Evolutionary conservation across 1,139 yeast genomes (phyloP).

Genomic region (Debaryomyces nepalensis): DNA sequence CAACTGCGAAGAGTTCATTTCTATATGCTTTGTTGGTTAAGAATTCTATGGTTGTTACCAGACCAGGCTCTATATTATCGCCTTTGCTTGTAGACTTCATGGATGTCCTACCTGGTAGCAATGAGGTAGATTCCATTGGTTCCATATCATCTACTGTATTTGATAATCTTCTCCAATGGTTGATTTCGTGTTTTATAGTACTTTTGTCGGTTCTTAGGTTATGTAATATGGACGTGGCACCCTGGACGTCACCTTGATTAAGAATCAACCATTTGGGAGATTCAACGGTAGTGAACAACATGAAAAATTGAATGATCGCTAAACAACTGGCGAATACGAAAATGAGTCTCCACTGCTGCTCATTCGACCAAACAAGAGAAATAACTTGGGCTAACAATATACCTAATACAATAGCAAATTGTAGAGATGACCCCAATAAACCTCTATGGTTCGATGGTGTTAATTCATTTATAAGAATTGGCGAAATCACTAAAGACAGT

Average conservation of each 20-base stretch:
- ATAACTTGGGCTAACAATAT: slow-evolving; percentile 39
- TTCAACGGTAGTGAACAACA: slow-evolving; percentile 39
- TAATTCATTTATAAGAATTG: slow-evolving; percentile 42
- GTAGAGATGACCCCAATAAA: slow-evolving; percentile 41
- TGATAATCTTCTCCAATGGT: slow-evolving; percentile 42
- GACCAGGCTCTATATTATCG: slow-evolving; percentile 37
- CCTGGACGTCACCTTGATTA: slow-evolving; percentile 31
- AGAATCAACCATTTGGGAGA: slow-evolving; percentile 48
- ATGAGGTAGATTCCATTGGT: slow-evolving; percentile 19
- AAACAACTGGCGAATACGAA: slow-evolving; percentile 32
- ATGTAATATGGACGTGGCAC: slow-evolving; percentile 34
- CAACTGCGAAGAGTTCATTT: slow-evolving; percentile 34
- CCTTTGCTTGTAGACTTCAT: slow-evolving; percentile 19
- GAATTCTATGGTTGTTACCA: slow-evolving; percentile 30
- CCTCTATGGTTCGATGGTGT: slow-evolving; percentile 47
- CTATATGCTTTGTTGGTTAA: slow-evolving; percentile 26
- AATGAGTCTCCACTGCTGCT: slow-evolving; percentile 41
- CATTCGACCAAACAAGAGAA: slow-evolving; percentile 38
- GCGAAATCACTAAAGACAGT: slow-evolving; percentile 41
- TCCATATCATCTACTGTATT: slow-evolving; percentile 12
- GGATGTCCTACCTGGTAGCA: slow-evolving; percentile 12
- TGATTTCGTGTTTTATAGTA: slow-evolving; percentile 39
- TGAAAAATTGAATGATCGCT: slow-evolving; percentile 34
- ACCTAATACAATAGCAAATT: slow-evolving; percentile 43
- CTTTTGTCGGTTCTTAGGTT: slow-evolving; percentile 34